phyloP scores from a whole-genome alignment of 805 yeast genomes.

The Pachysolen tannophilus region DNA sequence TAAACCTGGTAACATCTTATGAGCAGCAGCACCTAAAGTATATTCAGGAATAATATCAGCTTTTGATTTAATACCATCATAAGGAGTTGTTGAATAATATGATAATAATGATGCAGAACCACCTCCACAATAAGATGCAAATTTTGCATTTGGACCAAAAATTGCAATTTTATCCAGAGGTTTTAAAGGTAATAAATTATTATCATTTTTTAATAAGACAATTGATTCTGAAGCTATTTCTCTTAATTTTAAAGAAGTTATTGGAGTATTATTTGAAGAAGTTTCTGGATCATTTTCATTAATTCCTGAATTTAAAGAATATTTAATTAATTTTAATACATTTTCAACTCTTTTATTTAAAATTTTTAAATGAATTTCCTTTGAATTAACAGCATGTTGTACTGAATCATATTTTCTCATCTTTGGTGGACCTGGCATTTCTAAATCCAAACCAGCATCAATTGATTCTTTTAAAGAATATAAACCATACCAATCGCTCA shows the following conservation, averaged over 20 bases:
- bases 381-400: slow-evolving; percentile 31
- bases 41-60: slow-evolving; percentile 6
- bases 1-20: slow-evolving; percentile 8
- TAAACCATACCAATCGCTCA: slow-evolving; percentile 38
- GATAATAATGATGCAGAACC: slow-evolving; percentile 47
- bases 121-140: slow-evolving; percentile 43
- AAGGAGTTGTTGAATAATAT: slow-evolving; percentile 38
- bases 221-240: slow-evolving; percentile 42
- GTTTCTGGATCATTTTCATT: slow-evolving; percentile 31
- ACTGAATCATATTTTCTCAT: slow-evolving; percentile 27
- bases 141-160: slow-evolving; percentile 48
- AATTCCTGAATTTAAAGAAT: slow-evolving; percentile 30
- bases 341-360: slow-evolving; percentile 41
- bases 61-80: slow-evolving; percentile 30
- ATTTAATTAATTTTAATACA: slow-evolving; percentile 40
- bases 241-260: slow-evolving; percentile 34
- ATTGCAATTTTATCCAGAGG: slow-evolving; percentile 33
- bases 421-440: slow-evolving; percentile 38
- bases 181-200: slow-evolving; percentile 34
- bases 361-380: slow-evolving; percentile 30
- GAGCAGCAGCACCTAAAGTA: slow-evolving; percentile 7
- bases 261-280: slow-evolving; percentile 36
- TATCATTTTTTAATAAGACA: slow-evolving; percentile 50
- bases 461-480: slow-evolving; percentile 27
- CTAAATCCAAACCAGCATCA: slow-evolving; percentile 35